Evolutionary conservation across 257 asterid genomes (phyloP).

Genomic region (Nicotiana noctiflora): DNA sequence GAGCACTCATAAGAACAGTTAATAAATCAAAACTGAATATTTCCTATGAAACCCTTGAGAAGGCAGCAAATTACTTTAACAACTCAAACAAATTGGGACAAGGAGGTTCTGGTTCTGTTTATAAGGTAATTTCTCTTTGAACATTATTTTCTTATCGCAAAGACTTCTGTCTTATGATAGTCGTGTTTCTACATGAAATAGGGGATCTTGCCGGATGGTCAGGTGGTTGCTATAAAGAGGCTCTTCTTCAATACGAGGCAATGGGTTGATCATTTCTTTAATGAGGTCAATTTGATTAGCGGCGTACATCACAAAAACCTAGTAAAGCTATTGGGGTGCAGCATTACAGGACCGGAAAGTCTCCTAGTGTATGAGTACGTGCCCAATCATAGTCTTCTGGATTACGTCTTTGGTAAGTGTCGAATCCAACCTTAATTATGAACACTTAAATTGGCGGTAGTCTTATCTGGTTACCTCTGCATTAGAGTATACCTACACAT

Average conservation of each 20-base stretch:
- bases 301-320: constrained; percentile 56
- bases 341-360: constrained; percentile 83
- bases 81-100: constrained; percentile 57
- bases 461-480: background rate
- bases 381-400: constrained; percentile 69
- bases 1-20: constrained; percentile 33
- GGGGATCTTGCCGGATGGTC: constrained; percentile 61
- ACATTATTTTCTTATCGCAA: background rate
- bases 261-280: constrained; percentile 79
- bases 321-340: constrained; percentile 70
- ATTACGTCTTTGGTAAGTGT: constrained; percentile 44
- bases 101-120: constrained; percentile 79
- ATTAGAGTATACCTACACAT: background rate
- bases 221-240: constrained; percentile 59
- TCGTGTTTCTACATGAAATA: constrained; percentile 12
- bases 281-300: constrained; percentile 71
- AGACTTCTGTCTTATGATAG: background rate
- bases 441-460: background rate
- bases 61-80: constrained; percentile 51
- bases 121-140: constrained; percentile 40
- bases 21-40: constrained; percentile 48
- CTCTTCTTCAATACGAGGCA: constrained; percentile 67
- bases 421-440: constrained; percentile 2
- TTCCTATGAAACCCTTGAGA: constrained; percentile 61
- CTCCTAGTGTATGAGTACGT: constrained; percentile 66